phyloP scores from a whole-genome alignment of 228 moss, liverwort and hornwort genomes.

The Sphagnum magellanicum region DNA sequence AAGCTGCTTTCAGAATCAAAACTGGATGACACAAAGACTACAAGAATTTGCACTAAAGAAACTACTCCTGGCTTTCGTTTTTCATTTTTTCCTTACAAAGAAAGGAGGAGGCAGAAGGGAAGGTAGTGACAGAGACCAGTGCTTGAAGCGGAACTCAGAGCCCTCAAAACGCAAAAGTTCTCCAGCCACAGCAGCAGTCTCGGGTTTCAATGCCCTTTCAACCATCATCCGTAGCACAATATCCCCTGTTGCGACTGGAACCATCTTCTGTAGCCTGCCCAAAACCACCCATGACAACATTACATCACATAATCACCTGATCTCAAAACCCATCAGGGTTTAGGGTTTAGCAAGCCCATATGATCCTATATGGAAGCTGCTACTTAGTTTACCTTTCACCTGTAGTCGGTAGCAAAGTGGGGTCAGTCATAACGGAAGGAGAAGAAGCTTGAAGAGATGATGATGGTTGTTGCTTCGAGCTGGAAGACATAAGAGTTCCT shows the following conservation, averaged over 20 bases:
- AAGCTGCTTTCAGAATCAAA: background rate
- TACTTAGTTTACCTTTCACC: slow-evolving; percentile 21
- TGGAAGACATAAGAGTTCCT: slow-evolving; percentile 30
- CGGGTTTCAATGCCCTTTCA: slow-evolving; percentile 44
- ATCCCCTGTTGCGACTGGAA: slow-evolving; percentile 53
- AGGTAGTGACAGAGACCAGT: slow-evolving; percentile 18
- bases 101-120: background rate
- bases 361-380: too few species aligned
- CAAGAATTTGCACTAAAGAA: background rate
- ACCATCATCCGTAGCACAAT: slow-evolving; percentile 55
- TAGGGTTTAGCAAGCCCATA: too few species aligned
- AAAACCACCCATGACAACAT: background rate
- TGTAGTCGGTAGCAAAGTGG: slow-evolving; percentile 15
- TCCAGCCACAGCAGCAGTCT: slow-evolving; percentile 39
- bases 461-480: slow-evolving; percentile 14
- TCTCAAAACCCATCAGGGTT: too few species aligned
- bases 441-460: slow-evolving; percentile 7
- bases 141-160: slow-evolving; percentile 47
- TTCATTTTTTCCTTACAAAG: background rate
- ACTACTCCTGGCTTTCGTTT: too few species aligned
- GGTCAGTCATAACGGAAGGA: slow-evolving; percentile 20
- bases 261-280: slow-evolving; percentile 52
- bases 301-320: background rate
- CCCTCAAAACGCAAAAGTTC: slow-evolving; percentile 50
- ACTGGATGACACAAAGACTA: background rate